Base-by-base conservation (phyloP, 805 yeast genomes). In the Candida maesae region DNA sequence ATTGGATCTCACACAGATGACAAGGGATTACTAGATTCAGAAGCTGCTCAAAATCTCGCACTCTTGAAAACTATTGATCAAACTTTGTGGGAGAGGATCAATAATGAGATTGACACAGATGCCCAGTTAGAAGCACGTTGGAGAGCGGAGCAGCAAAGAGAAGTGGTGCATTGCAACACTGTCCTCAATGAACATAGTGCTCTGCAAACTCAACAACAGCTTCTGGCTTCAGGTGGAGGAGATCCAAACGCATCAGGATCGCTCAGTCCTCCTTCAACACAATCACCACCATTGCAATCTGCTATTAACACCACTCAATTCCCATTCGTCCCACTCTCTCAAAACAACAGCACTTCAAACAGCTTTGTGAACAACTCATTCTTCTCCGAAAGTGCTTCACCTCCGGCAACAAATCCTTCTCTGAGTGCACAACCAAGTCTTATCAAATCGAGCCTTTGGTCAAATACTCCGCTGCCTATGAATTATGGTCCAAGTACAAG, bases 81-180 rank as follows among this genome's bases (percentile, higher is more conserved):
- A 5, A 33, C 29, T 1, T 21, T 49, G 5, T 44, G 53, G 42
- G 28, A 33, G 13, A 36, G 39, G n/a, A 24, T 68, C 17, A 50
- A 45, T 16, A 35, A 45, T 6, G 66, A 67, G 26, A 42, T 65
- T 8, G 50, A 48, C 13, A 44, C 50, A 7, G 74, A 68, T 45
- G 53, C 63, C 16, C 56, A 51, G 29, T 44, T 61, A 7, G 71
- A 67, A 39, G 59, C 67, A 4, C 61, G 59, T 39, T 68, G 70
- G 71, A 59, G 67, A 47, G 63, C 66, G 2, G 52, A 59, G 25
- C 71, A 65, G 39, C 67, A 65, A 42, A 55, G 58, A 26, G 71
- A 67, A 41, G 63, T 56, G 23, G 47, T 51, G 11, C 54, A 59
- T 27, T 57, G 64, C 39, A 50, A 56, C 16, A 42, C 53, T 14